A percentile compares a stretch with the other conserved stretches of the same genome.
phyloP scores from a whole-genome alignment of 352 stramenopile genomes.

The Phytophthora hybrid region DNA sequence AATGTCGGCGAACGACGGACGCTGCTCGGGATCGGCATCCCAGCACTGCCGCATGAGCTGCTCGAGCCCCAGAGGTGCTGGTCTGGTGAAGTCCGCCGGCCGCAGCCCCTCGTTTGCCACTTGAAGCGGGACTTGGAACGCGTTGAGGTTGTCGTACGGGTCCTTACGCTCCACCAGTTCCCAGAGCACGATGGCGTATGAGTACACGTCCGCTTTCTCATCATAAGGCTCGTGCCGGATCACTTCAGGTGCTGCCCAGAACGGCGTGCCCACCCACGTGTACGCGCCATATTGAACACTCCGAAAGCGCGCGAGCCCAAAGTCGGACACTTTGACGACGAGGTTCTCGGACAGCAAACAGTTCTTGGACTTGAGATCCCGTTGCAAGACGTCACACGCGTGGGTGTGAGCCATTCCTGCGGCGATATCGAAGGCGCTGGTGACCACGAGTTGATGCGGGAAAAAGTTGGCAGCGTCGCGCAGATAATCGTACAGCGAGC shows the following conservation, averaged over 20 bases:
- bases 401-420: constrained; percentile 75
- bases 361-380: constrained; percentile 86
- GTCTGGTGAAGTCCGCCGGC: constrained; percentile 53
- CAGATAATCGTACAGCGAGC: constrained; percentile 83
- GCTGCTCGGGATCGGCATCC: constrained; percentile 72
- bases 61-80: constrained; percentile 66
- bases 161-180: constrained; percentile 79
- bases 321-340: constrained; percentile 80
- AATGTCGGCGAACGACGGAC: constrained; percentile 70
- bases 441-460: constrained; percentile 66
- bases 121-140: constrained; percentile 78
- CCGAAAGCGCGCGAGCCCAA: constrained; percentile 72
- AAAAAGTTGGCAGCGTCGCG: constrained; percentile 81
- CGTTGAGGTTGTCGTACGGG: constrained; percentile 76
- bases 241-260: constrained; percentile 81
- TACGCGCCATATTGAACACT: constrained; percentile 53
- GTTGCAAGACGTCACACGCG: constrained; percentile 61
- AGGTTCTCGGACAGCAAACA: constrained; percentile 80
- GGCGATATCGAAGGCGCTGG: constrained; percentile 70
- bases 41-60: constrained; percentile 83
- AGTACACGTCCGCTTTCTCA: constrained; percentile 86
- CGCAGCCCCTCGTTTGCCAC: constrained; percentile 77
- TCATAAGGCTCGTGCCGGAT: constrained; percentile 82
- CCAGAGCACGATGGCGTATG: constrained; percentile 78
- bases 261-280: constrained; percentile 82